Conservation (phyloP, 805 yeast species). For the Yarrowia sp. region DNA sequence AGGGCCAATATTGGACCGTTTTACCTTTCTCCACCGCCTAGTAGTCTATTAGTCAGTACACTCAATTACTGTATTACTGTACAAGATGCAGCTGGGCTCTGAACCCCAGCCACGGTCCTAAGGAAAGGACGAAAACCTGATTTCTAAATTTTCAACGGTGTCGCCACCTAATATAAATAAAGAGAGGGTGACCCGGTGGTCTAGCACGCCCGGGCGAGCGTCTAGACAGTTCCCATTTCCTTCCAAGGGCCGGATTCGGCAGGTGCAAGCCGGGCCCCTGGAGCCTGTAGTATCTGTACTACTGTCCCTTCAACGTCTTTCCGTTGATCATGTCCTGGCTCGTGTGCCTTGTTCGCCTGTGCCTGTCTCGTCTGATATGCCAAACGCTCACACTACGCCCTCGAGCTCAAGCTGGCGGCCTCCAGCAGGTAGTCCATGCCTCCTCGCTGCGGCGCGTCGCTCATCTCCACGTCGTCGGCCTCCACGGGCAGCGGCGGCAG, state of each 20-base stretch:
- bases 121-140: background rate
- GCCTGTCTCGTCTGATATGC: too few species aligned
- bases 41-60: background rate
- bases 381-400: too few species aligned
- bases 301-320: background rate
- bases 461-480: conserved; percentile 12
- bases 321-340: too few species aligned
- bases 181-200: conserved; percentile 24
- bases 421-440: conserved; percentile 37
- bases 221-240: conserved; percentile 10
- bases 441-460: conserved; percentile 26
- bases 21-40: too few species aligned
- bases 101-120: background rate
- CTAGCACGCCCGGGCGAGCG: background rate
- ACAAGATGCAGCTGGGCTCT: background rate
- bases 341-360: too few species aligned
- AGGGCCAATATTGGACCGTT: too few species aligned
- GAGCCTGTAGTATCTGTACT: background rate
- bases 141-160: conserved; percentile 18
- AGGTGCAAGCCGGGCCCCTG: background rate
- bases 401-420: conserved; percentile 35
- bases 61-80: conserved; percentile 24
- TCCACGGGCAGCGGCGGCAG: conserved; percentile 35
- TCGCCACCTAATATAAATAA: conserved; percentile 7
- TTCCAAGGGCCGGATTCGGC: conserved; percentile 1